These are phyloP conservation scores for Apiotrichum brassicae DNA, from an alignment of 1,284 basidiomycete genomes.

Conservation along the genomic window DNA sequence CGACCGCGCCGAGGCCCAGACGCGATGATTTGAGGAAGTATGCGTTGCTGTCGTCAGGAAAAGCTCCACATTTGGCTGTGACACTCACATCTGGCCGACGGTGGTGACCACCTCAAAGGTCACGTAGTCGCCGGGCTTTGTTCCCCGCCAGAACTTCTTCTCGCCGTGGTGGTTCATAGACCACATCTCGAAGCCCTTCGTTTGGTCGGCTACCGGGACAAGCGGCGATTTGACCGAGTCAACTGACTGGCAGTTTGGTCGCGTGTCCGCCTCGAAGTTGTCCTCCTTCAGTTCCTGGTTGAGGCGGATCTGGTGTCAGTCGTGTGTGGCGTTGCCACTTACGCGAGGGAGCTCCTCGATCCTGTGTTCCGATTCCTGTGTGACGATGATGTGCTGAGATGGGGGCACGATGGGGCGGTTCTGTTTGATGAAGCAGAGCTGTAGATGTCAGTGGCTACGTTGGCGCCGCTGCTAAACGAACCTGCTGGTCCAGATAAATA, in stretches of 20 bases:
- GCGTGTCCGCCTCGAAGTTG: background rate
- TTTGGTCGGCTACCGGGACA: background rate
- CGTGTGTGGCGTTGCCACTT: background rate
- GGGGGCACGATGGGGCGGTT: background rate
- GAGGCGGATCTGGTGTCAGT: background rate
- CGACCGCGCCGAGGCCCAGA: slow-evolving; percentile 37
- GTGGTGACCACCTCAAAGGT: no score
- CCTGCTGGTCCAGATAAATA: slow-evolving; percentile 4
- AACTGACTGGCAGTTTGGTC: background rate
- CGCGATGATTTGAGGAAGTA: slow-evolving; percentile 35
- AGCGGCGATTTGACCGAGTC: slow-evolving; percentile 1
- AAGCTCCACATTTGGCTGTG: no score
- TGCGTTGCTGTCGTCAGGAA: slow-evolving; percentile 22
- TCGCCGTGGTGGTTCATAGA: background rate
- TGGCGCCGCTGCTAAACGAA: background rate
- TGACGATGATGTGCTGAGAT: background rate
- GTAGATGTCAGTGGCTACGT: background rate
- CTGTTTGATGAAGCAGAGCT: background rate
- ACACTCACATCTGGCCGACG: no score
- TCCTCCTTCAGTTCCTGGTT: background rate
- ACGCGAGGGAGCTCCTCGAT: background rate
- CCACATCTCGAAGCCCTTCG: slow-evolving; percentile 1
- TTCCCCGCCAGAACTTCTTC: slow-evolving; percentile 13
- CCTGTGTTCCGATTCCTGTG: background rate
- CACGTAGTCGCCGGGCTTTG: background rate